Conservation (phyloP, 805 yeast genomes). For the Yarrowia porcina region DNA sequence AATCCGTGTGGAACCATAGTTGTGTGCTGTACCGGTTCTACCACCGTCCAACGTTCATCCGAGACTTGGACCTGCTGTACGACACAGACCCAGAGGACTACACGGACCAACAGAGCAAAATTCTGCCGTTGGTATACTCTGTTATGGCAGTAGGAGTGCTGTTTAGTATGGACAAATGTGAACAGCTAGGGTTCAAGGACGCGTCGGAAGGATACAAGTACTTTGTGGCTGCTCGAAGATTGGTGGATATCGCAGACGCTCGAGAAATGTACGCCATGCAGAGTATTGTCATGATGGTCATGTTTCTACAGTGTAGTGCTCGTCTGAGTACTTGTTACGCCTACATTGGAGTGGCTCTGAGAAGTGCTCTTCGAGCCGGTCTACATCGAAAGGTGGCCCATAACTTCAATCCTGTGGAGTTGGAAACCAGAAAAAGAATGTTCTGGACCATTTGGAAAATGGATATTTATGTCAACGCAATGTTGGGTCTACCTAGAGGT, state of each 20-base stretch:
- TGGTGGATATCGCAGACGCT: slow-evolving; percentile 80
- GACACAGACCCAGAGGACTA: slow-evolving; percentile 69
- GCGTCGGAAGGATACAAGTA: slow-evolving; percentile 66
- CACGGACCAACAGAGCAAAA: slow-evolving; percentile 68
- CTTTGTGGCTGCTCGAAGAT: slow-evolving; percentile 73
- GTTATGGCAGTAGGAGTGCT: slow-evolving; percentile 88
- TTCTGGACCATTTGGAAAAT: slow-evolving; percentile 89
- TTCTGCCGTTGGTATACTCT: slow-evolving; percentile 76
- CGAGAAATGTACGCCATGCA: slow-evolving; percentile 79
- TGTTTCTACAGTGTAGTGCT: slow-evolving; percentile 85
- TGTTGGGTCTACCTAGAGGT: slow-evolving; percentile 79
- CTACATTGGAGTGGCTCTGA: slow-evolving; percentile 80
- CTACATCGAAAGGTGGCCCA: slow-evolving; percentile 69
- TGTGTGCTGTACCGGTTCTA: slow-evolving; percentile 82
- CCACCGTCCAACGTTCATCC: slow-evolving; percentile 76
- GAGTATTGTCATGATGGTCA: slow-evolving; percentile 79
- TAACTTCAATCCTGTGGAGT: slow-evolving; percentile 68
- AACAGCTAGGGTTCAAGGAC: slow-evolving; percentile 41
- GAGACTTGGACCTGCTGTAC: slow-evolving; percentile 71
- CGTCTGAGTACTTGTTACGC: slow-evolving; percentile 83
- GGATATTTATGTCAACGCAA: slow-evolving; percentile 85
- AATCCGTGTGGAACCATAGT: slow-evolving; percentile 79
- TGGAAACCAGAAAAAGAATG: slow-evolving; percentile 77
- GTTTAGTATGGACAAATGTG: slow-evolving; percentile 49
- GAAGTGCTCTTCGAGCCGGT: slow-evolving; percentile 81